Conservation (phyloP, 2,329 filamentous ascomycete species). For the Colletotrichum acutatum region DNA sequence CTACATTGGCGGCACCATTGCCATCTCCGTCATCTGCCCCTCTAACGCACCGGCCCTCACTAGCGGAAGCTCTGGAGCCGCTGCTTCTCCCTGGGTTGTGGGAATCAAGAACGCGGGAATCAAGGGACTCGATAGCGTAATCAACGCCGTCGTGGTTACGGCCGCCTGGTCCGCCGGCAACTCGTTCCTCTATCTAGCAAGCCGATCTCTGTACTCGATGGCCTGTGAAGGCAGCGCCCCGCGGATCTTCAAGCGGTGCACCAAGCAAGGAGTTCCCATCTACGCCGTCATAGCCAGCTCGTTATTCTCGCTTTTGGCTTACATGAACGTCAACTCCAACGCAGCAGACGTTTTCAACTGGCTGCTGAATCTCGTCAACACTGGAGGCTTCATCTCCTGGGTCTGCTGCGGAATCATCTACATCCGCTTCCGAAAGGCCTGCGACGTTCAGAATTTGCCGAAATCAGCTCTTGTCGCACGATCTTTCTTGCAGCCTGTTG, state of each 20-base stretch:
- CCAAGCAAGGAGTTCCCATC: conserved; percentile 7
- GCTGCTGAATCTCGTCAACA: conserved; percentile 62
- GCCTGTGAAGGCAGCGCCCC: conserved; percentile 4
- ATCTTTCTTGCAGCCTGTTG: neutral
- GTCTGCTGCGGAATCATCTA: conserved; percentile 65
- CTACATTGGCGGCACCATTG: conserved; percentile 62
- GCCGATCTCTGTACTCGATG: conserved; percentile 54
- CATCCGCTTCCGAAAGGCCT: conserved; percentile 67
- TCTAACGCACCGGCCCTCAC: neutral
- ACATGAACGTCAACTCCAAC: conserved; percentile 66
- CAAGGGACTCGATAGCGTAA: neutral
- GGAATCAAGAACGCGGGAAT: neutral
- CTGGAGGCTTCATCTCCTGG: conserved; percentile 57
- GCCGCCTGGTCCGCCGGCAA: neutral
- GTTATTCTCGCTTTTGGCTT: conserved; percentile 70
- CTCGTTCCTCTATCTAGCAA: conserved; percentile 40
- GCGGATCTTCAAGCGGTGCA: neutral
- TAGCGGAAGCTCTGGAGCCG: neutral
- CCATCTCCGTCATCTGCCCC: conserved; percentile 37
- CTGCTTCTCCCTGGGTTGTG: neutral
- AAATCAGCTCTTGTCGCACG: neutral
- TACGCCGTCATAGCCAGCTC: conserved; percentile 57
- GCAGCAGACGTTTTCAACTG: conserved; percentile 71
- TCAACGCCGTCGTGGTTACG: neutral
- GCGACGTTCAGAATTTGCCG: conserved; percentile 51